Conservation (phyloP, 805 yeast genomes). For the Lipomyces starkeyi region DNA sequence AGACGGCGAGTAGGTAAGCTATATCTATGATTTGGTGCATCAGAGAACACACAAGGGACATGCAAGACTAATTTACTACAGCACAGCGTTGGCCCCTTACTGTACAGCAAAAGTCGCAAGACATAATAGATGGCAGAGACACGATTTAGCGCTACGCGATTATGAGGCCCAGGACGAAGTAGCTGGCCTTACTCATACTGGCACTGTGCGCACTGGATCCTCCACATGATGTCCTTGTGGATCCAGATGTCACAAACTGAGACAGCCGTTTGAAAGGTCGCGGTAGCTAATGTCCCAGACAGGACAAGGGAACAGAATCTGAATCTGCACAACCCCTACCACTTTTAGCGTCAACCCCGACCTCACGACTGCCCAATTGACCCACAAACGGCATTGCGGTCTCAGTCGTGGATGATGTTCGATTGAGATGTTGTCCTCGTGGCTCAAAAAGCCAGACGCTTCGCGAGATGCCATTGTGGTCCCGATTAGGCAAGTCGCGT, state of each 20-base stretch:
- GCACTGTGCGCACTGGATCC: background rate
- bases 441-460: background rate
- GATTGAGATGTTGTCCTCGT: background rate
- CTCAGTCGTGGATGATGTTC: background rate
- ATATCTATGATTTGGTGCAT: background rate
- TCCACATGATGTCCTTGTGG: constrained; percentile 1
- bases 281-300: background rate
- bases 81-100: background rate
- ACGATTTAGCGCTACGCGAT: background rate
- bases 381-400: background rate
- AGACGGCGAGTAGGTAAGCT: background rate
- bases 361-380: background rate
- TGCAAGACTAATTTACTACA: background rate
- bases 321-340: background rate
- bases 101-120: background rate
- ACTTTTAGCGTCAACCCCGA: background rate
- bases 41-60: background rate
- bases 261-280: background rate
- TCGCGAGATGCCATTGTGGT: background rate
- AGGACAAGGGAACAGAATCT: background rate
- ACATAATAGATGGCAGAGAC: background rate
- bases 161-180: background rate
- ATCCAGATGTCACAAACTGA: background rate
- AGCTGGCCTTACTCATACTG: background rate
- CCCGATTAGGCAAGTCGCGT: constrained; percentile 3